Percentiles rank a stretch among this genome's conserved stretches.
Conservation (phyloP, 805 yeast species). For the Cyberlindnera misumaiensis region DNA sequence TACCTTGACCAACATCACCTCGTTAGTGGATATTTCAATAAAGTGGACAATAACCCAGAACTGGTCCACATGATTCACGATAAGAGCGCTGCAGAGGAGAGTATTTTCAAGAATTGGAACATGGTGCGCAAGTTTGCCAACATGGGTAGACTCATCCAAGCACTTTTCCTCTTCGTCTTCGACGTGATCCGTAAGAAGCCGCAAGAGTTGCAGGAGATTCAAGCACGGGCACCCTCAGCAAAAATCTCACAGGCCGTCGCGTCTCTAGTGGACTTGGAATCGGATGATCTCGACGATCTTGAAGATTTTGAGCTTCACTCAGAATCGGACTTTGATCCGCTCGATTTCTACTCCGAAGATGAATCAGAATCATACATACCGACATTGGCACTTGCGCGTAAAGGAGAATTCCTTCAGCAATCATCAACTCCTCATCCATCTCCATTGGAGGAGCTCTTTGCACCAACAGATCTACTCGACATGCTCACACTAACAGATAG, state of each 20-base stretch:
- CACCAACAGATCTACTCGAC: constrained; percentile 20
- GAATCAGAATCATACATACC: constrained; percentile 18
- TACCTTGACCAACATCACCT: constrained; percentile 40
- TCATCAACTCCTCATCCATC: background rate
- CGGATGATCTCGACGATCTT: constrained; percentile 15
- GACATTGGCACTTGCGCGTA: constrained; percentile 10
- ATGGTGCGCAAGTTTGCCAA: constrained; percentile 9
- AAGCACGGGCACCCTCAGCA: too few species aligned
- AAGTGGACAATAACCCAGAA: constrained; percentile 21
- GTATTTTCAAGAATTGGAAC: constrained; percentile 6
- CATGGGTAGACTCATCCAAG: constrained; percentile 7
- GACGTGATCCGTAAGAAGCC: constrained; percentile 3
- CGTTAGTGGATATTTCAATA: constrained; percentile 19
- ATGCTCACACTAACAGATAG: constrained; percentile 24
- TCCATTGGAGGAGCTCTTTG: constrained; percentile 16
- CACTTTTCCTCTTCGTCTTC: constrained; percentile 5
- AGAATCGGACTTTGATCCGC: constrained; percentile 22
- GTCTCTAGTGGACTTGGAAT: background rate
- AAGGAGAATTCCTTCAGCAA: constrained; percentile 3
- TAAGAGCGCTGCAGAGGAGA: background rate
- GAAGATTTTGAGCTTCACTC: constrained; percentile 28
- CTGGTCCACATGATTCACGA: background rate
- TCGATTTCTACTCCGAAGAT: constrained; percentile 27
- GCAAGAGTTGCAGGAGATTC: background rate
- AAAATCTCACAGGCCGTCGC: background rate